phyloP scores from a whole-genome alignment of 2,329 filamentous ascomycete species.

The Cercospora canescens region DNA sequence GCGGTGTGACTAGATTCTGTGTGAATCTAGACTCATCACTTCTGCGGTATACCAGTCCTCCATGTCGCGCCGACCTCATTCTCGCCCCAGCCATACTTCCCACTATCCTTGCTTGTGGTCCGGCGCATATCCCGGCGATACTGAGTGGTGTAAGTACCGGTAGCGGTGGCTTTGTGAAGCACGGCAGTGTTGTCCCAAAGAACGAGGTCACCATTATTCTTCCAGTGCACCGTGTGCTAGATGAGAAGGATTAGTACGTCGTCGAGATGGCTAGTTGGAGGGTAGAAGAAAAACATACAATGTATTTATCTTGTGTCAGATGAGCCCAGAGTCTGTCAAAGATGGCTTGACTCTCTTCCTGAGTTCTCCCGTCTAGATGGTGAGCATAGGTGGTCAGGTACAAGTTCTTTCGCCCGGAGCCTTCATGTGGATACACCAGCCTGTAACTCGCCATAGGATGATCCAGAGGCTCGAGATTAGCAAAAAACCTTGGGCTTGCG shows the following conservation, averaged over 20 bases:
- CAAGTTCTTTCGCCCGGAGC: slow-evolving; percentile 53
- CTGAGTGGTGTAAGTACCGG: slow-evolving; percentile 37
- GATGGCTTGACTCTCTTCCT: slow-evolving; percentile 39
- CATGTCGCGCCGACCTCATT: slow-evolving; percentile 35
- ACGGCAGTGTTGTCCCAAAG: slow-evolving; percentile 62
- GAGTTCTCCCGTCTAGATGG: slow-evolving; percentile 49
- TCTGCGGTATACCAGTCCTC: slow-evolving; percentile 18
- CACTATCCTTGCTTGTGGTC: slow-evolving; percentile 56
- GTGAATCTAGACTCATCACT: background rate
- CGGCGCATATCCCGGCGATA: slow-evolving; percentile 54
- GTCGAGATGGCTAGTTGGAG: background rate
- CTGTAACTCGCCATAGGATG: slow-evolving; percentile 48
- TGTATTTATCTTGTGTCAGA: slow-evolving; percentile 50
- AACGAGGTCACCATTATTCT: slow-evolving; percentile 52
- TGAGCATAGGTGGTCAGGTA: slow-evolving; percentile 57
- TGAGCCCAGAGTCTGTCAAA: slow-evolving; percentile 49
- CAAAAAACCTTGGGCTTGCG: slow-evolving; percentile 52
- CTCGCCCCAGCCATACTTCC: slow-evolving; percentile 44
- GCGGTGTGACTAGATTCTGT: background rate
- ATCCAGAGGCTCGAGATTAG: slow-evolving; percentile 44
- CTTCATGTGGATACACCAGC: slow-evolving; percentile 54
- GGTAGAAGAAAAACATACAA: slow-evolving; percentile 47
- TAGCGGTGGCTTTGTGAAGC: slow-evolving; percentile 54
- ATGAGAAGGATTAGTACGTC: background rate
- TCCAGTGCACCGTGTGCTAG: slow-evolving; percentile 39